Evolutionary conservation across 768 basidiomycete species (phyloP).

Genomic region (Tubosaeta sp.): DNA sequence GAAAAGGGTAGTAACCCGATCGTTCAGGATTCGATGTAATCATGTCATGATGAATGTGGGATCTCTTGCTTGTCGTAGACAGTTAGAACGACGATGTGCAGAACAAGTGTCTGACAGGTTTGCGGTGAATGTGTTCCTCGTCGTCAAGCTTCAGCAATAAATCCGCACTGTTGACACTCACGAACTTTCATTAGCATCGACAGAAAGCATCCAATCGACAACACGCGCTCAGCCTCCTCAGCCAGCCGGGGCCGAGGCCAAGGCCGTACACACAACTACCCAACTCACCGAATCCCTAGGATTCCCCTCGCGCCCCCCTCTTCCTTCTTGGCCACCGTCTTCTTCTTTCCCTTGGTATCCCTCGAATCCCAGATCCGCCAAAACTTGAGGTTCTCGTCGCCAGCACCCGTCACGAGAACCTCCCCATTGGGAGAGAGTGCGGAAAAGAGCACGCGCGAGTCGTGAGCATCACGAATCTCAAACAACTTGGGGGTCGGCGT

Average conservation of each 20-base stretch:
- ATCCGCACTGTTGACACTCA: too few species aligned
- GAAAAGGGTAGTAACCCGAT: constrained; percentile 72
- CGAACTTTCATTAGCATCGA: too few species aligned
- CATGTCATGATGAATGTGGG: not conserved
- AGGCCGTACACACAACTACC: not conserved
- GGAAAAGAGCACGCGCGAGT: constrained; percentile 84
- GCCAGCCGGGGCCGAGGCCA: not conserved
- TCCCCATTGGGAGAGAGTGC: constrained; percentile 86
- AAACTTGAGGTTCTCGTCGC: constrained; percentile 96
- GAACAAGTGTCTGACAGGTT: too few species aligned
- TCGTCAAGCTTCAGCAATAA: too few species aligned
- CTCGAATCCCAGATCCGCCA: constrained; percentile 82
- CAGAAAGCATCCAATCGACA: not conserved
- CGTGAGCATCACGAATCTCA: constrained; percentile 87
- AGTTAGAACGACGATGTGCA: too few species aligned
- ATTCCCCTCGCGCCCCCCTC: constrained; percentile 33
- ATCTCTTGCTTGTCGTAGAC: not conserved
- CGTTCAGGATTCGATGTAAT: constrained; percentile 26
- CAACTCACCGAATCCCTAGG: constrained; percentile 32
- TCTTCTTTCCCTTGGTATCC: constrained; percentile 32
- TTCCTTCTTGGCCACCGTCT: constrained; percentile 29
- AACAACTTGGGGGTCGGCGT: constrained; percentile 20
- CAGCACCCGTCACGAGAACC: constrained; percentile 86
- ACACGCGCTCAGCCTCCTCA: not conserved
- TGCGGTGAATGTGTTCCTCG: too few species aligned